phyloP scores from a whole-genome alignment of 2,329 filamentous ascomycete species.

The Xylariaceae sp. region DNA sequence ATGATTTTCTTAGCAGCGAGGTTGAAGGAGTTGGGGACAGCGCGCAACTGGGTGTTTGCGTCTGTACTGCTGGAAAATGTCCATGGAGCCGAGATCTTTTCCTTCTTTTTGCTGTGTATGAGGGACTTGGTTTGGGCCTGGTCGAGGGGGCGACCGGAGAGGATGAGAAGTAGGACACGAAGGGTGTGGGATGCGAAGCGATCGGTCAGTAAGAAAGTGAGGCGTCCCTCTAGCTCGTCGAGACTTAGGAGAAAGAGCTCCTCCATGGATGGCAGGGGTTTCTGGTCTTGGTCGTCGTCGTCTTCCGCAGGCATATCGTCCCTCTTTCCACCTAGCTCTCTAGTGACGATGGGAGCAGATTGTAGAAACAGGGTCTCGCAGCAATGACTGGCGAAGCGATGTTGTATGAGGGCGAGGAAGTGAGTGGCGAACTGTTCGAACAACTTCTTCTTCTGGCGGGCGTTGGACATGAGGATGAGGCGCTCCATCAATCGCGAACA shows the following conservation, averaged over 20 bases:
- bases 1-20: conserved; percentile 79
- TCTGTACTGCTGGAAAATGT: conserved; percentile 48
- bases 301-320: conserved; percentile 38
- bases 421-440: conserved; percentile 84
- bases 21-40: conserved; percentile 75
- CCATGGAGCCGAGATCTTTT: conserved; percentile 65
- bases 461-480: conserved; percentile 75
- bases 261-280: conserved; percentile 67
- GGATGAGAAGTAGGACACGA: conserved; percentile 76
- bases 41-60: conserved; percentile 41
- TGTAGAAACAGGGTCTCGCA: conserved; percentile 89
- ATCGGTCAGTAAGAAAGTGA: conserved; percentile 82
- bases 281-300: conserved; percentile 41
- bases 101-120: conserved; percentile 90
- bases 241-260: conserved; percentile 77
- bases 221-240: conserved; percentile 80
- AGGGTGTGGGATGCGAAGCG: conserved; percentile 86
- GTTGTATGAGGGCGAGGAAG: conserved; percentile 85
- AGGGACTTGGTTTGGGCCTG: conserved; percentile 65
- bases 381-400: conserved; percentile 95
- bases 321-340: conserved; percentile 59
- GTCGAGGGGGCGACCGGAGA: conserved; percentile 78
- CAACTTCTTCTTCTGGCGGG: conserved; percentile 76
- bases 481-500: conserved; percentile 92
- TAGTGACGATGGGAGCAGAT: conserved; percentile 72